phyloP scores from a whole-genome alignment of 1,284 basidiomycete genomes.

The Serendipita sp. region DNA sequence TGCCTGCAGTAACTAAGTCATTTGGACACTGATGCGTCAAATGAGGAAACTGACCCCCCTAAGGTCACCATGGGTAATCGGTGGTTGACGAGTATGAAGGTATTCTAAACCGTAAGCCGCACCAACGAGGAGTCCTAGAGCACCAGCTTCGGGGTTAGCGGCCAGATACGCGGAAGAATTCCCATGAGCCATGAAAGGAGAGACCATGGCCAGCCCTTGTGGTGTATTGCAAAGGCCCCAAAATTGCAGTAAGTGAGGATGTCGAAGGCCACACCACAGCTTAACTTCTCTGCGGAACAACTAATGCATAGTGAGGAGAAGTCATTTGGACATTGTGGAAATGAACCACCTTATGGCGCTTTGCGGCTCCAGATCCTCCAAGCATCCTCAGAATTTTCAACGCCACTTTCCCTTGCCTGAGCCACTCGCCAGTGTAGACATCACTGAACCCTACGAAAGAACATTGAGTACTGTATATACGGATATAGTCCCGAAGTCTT shows the following conservation, averaged over 20 bases:
- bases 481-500: not conserved
- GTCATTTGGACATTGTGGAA: not conserved
- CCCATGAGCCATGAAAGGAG: not conserved
- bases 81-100: not conserved
- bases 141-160: not conserved
- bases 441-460: not conserved
- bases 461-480: not conserved
- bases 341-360: not conserved
- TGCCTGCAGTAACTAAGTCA: not conserved
- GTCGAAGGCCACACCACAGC: not conserved
- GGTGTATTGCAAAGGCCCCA: not conserved
- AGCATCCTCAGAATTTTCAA: not conserved
- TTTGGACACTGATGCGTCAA: too few relatives aligned
- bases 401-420: not conserved
- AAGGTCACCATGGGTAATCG: constrained; percentile 6
- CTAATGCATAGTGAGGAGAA: not conserved
- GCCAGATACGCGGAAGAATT: not conserved
- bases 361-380: not conserved
- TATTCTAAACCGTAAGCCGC: constrained; percentile 1
- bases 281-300: constrained; percentile 5
- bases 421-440: constrained; percentile 6
- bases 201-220: constrained; percentile 3
- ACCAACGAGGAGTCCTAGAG: not conserved
- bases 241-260: not conserved
- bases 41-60: not conserved